phyloP scores from a whole-genome alignment of 1,284 basidiomycete genomes.

The Melampsora larici-populina region DNA sequence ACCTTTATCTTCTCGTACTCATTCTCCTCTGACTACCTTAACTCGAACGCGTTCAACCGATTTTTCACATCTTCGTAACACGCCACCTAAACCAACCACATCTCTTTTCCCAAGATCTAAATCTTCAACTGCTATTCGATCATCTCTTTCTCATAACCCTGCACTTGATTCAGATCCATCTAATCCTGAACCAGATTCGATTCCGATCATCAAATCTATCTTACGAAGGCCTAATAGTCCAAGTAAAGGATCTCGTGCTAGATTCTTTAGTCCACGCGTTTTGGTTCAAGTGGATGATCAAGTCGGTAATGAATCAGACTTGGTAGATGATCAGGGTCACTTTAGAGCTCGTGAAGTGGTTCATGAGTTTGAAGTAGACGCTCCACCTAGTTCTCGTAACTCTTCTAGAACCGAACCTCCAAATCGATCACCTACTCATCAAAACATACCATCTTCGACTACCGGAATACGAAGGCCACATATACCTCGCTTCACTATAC shows the following conservation, averaged over 20 bases:
- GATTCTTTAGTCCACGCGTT: constrained; percentile 28
- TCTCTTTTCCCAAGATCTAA: no score
- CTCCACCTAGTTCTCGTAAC: constrained; percentile 11
- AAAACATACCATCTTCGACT: neutral
- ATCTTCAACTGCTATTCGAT: no score
- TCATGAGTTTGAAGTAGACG: constrained; percentile 31
- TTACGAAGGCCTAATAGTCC: constrained; percentile 35
- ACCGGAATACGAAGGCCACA: neutral
- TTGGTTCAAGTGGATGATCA: neutral
- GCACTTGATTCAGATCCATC: neutral
- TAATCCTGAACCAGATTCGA: neutral
- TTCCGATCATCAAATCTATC: constrained; percentile 24
- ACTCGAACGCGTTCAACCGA: no score
- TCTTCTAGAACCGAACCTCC: neutral
- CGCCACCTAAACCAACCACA: no score
- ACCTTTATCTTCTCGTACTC: no score
- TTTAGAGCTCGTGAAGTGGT: constrained; percentile 23
- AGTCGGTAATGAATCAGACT: neutral
- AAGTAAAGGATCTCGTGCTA: constrained; percentile 15
- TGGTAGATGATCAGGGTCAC: constrained; percentile 13
- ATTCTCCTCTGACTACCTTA: no score
- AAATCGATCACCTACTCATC: neutral
- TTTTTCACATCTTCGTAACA: no score
- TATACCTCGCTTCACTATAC: constrained; percentile 26
- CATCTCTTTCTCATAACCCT: no score